Evolutionary conservation across 2,329 filamentous ascomycete genomes (phyloP), one percentile per base, ranked within the genome.

Genomic region (Aspergillus persii): DNA sequence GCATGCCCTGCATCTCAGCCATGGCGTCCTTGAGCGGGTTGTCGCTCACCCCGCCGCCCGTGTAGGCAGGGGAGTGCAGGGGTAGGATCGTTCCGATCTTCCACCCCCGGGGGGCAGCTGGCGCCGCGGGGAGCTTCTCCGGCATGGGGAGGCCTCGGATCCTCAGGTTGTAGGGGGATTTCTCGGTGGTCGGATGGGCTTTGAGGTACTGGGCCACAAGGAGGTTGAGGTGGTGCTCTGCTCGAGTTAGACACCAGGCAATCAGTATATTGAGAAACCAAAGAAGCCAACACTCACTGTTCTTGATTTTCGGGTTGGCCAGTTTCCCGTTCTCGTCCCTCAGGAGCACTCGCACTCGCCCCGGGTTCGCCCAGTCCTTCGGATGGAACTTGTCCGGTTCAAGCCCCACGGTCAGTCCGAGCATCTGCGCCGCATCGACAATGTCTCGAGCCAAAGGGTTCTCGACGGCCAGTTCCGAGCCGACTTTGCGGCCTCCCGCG

Each of bases 1-100:
- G 70, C 64, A 77, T 73, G 66, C 79, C 80, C 64, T 84, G 81
- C 91, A 98, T 96, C 79, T 96, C 92, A 70, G 87, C 89, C 93
- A 98, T 96, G 83, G 97, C 96, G 67, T 97, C 93, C 80, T 95
- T 92, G 71, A 98, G 87, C 62, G 97, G 86, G 71, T 98, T 96
- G 76, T 99, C 95, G 62, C 87, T 93, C 9, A 98, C 91, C 39
- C 95, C 95, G 9, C 95, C 95, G 8, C 95, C 95, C 56, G 90
- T 95, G 77, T 98, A 84, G 18, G 92, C 95, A 0, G 93, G 88
- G 63, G 90, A 96, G 71, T 96, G 89, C 64, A 96, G 87, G 26
- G 95, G 95, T 65, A 99, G 73, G 59, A 96, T 86, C 60, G 85
- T 86, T 62, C 86, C 87, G 76, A 98, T 89, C 81, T 96, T 97